Evolutionary conservation across 768 basidiomycete genomes (phyloP).

Genomic region (Amanita fuliginea): DNA sequence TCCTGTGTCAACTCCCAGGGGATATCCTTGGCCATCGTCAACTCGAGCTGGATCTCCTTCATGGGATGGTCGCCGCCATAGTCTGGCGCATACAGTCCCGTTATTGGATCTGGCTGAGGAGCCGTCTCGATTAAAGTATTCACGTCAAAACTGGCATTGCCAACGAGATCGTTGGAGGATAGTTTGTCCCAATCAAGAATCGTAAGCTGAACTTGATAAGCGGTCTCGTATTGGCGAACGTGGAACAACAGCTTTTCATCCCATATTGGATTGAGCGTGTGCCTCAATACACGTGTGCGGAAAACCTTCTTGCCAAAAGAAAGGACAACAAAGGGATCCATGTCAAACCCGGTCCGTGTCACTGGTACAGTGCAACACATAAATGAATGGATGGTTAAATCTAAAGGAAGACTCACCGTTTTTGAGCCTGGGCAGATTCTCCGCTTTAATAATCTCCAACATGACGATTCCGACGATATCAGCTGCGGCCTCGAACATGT

Average conservation of each 20-base stretch:
- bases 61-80: constrained; percentile 53
- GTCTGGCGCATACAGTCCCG: constrained; percentile 42
- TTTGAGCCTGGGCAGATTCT: constrained; percentile 74
- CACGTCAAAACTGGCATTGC: constrained; percentile 65
- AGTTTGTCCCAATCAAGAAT: constrained; percentile 98
- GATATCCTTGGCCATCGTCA: constrained; percentile 50
- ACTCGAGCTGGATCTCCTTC: constrained; percentile 58
- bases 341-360: constrained; percentile 85
- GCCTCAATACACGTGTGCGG: constrained; percentile 80
- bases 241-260: constrained; percentile 95
- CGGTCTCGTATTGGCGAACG: constrained; percentile 76
- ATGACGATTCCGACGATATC: constrained; percentile 93
- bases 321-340: constrained; percentile 95
- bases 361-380: constrained; percentile 27
- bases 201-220: constrained; percentile 68
- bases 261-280: constrained; percentile 78
- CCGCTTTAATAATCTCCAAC: constrained; percentile 79
- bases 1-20: constrained; percentile 70
- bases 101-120: constrained; percentile 49
- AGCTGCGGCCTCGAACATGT: constrained; percentile 55
- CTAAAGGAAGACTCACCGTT: constrained; percentile 44
- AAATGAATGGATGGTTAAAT: neutral
- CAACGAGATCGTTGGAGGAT: constrained; percentile 80
- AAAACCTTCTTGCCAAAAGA: constrained; percentile 98
- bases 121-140: constrained; percentile 57